Conservation (phyloP, 2,329 filamentous ascomycete genomes). For the Calonectria pseudoreteaudii region DNA sequence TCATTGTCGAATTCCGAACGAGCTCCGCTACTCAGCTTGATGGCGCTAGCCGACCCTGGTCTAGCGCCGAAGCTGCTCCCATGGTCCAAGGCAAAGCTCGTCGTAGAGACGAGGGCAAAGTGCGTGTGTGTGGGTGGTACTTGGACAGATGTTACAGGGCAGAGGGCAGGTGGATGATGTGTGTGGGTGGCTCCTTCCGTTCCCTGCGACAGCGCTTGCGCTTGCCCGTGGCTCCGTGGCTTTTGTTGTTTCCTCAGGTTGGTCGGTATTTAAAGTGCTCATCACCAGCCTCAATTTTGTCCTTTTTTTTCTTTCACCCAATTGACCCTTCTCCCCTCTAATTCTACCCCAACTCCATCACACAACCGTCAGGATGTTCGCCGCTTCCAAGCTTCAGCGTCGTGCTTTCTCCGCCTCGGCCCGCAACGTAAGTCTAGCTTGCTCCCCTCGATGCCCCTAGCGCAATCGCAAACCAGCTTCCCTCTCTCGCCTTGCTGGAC, state of each 20-base stretch:
- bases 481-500: background rate
- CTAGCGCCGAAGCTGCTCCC: background rate
- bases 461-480: slow-evolving; percentile 12
- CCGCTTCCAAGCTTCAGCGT: slow-evolving; percentile 76
- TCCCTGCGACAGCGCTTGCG: slow-evolving; percentile 31
- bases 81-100: slow-evolving; percentile 3
- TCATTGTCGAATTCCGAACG: slow-evolving; percentile 39
- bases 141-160: background rate
- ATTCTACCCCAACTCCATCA: slow-evolving; percentile 33
- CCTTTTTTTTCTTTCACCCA: slow-evolving; percentile 33
- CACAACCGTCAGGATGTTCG: slow-evolving; percentile 73
- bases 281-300: slow-evolving; percentile 29
- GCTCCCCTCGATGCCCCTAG: slow-evolving; percentile 18
- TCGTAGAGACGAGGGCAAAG: background rate
- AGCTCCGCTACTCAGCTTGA: slow-evolving; percentile 38
- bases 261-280: slow-evolving; percentile 33
- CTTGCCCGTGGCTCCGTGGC: slow-evolving; percentile 19
- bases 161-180: background rate
- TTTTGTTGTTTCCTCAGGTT: slow-evolving; percentile 26
- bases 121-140: slow-evolving; percentile 1
- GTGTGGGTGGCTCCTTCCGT: slow-evolving; percentile 27
- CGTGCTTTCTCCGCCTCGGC: slow-evolving; percentile 86
- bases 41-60: background rate
- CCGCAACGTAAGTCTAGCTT: slow-evolving; percentile 71
- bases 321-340: slow-evolving; percentile 31